Evolutionary conservation across 148 eudicot species (phyloP), one percentile per base, ranked within the genome.

Genomic region (Cornus kousa): DNA sequence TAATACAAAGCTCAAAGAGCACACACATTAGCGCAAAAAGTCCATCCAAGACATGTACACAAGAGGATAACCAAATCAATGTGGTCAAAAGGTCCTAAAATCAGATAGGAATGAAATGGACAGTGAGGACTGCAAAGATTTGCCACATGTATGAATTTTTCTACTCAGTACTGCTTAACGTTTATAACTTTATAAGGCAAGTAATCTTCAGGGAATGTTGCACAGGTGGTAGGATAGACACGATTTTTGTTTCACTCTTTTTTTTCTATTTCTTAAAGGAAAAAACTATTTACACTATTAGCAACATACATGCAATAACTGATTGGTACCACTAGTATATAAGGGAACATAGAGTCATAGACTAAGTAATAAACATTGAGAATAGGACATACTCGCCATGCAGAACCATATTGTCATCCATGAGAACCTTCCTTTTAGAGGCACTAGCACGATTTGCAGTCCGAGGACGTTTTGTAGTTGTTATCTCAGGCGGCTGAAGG

Each of bases 301-400:
- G 19, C 14, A 53, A 53, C 59, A 53, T 4, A 53, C 59, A 53
- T 43, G 5, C 59, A 62, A 13, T 17, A 62, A 17, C 7, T 62
- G 19, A 62, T 13, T 19, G 23, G 66, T n/a, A 62, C 9, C 17
- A 71, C 68, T 19, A 65, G 73, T 65, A 48, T 20, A 71, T 35
- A 75, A 66, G 39, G 17, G 37, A 72, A 67, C 23, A 28, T 37
- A 22, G 19, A 40, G n/a, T 9, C 37, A 28, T 37, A 37, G 19
- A 64, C 16, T 9, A 24, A 76, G 35, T 39, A 68, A 62, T 40
- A 78, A 53, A n/a, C 55, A 72, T 11, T 7, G 22, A 17, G 59
- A 71, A 74, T 57, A 22, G 66, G 68, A 91, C 99, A 82, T 92
- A 96, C 99, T 96, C 99, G 90, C 99, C 99, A 84, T 96, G 98